Evolutionary conservation across 2,329 filamentous ascomycete genomes (phyloP).

Genomic region (Penicillium fuscoglaucum): DNA sequence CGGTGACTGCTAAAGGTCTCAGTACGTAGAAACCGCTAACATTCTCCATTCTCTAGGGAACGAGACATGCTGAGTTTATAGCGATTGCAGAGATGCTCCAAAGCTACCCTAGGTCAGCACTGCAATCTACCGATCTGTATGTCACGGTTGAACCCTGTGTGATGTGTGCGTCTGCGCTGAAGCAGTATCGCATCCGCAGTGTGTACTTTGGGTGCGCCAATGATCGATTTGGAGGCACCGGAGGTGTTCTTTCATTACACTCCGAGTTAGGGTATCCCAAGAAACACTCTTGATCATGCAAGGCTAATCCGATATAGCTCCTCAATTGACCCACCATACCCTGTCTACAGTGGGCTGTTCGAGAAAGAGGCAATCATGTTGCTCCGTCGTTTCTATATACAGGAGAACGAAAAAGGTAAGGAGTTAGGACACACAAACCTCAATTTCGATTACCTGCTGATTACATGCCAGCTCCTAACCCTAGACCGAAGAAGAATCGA

Average conservation of each 20-base stretch:
- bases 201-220: slow-evolving; percentile 96
- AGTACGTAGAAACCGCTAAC: slow-evolving; percentile 1
- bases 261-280: slow-evolving; percentile 53
- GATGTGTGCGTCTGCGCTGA: slow-evolving; percentile 93
- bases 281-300: background rate
- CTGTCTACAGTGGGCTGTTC: slow-evolving; percentile 82
- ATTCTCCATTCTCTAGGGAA: slow-evolving; percentile 72
- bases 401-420: slow-evolving; percentile 88
- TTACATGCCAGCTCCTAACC: slow-evolving; percentile 56
- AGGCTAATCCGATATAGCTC: slow-evolving; percentile 48
- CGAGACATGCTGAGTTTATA: slow-evolving; percentile 92
- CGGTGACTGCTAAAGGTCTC: slow-evolving; percentile 24
- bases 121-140: slow-evolving; percentile 78
- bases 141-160: slow-evolving; percentile 98
- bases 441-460: slow-evolving; percentile 12
- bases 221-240: slow-evolving; percentile 94
- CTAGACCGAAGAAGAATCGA: slow-evolving; percentile 63
- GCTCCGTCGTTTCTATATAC: slow-evolving; percentile 91
- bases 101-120: slow-evolving; percentile 65
- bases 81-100: slow-evolving; percentile 69
- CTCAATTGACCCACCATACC: slow-evolving; percentile 75
- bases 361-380: slow-evolving; percentile 91
- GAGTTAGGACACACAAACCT: background rate
- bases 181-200: slow-evolving; percentile 81
- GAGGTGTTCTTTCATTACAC: slow-evolving; percentile 88